Percentiles rank a stretch among this genome's conserved stretches.
Evolutionary conservation across 2,329 filamentous ascomycete genomes (phyloP).

Genomic region (Trichoderma atrobrunneum): DNA sequence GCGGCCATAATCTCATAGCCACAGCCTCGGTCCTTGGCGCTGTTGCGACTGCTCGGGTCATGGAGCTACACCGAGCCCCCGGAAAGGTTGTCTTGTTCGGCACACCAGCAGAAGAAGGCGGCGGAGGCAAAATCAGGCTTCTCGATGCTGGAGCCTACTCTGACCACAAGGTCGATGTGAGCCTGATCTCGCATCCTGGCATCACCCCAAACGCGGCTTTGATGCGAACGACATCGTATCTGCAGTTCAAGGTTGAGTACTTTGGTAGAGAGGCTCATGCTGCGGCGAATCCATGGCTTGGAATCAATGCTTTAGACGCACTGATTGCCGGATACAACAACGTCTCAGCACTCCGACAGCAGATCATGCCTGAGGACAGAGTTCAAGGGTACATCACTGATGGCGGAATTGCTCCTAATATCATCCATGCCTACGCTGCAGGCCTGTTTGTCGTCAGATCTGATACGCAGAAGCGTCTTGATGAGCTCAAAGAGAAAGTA

Average conservation of each 20-base stretch:
- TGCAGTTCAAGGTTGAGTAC: conserved; percentile 49
- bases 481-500: conserved; percentile 41
- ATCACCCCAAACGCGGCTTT: conserved; percentile 44
- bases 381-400: conserved; percentile 51
- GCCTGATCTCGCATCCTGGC: conserved; percentile 28
- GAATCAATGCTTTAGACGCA: conserved; percentile 57
- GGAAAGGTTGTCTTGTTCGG: conserved; percentile 48
- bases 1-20: conserved; percentile 54
- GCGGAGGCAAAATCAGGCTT: conserved; percentile 47
- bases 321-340: conserved; percentile 47
- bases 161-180: conserved; percentile 22
- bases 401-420: conserved; percentile 51
- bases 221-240: conserved; percentile 51
- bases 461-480: conserved; percentile 40
- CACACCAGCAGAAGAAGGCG: conserved; percentile 46
- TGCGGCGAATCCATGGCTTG: conserved; percentile 54
- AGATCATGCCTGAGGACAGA: conserved; percentile 50
- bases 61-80: conserved; percentile 40
- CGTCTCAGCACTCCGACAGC: conserved; percentile 52
- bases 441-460: conserved; percentile 46
- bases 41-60: conserved; percentile 45
- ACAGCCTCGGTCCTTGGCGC: conserved; percentile 46
- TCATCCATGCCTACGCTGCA: conserved; percentile 51
- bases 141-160: conserved; percentile 40
- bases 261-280: conserved; percentile 54